Base-by-base conservation (phyloP, 2,329 filamentous ascomycete species). In the Cryphonectria carpinicola region DNA sequence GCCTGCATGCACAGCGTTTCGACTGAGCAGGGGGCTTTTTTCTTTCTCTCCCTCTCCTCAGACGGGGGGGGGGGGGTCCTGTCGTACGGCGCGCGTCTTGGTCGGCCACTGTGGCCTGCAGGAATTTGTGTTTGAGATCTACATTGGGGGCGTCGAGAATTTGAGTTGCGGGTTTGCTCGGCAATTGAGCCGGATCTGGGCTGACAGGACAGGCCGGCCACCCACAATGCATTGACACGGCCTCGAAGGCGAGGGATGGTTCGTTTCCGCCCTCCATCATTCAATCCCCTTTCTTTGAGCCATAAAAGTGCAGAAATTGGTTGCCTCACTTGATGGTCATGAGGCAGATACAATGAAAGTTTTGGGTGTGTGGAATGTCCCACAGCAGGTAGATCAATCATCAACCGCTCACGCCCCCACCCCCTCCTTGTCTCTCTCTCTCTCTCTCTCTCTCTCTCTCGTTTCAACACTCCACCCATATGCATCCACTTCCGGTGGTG, bases 401-500 rank as follows among this genome's bases (percentile, higher is more conserved):
- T 11, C 37, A 11, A 32, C 4, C 32, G 32, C 32, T 3, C 8
- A 11, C 28, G 28, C 28, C 37, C 37, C 37, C 37, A 1, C 37
- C 10, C 37, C 37, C 37, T 3, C 43, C 17, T 19, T 28, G 1
- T 28, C 28, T 28, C 28, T 28, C 28, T 28, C 28, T 28, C 28
- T 28, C 17, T 46, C 13, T 19, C 43, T 46, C 11, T 13, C 41
- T 43, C 41, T 32, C 19, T 39, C 52, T 32, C 64, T 46, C 39
- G 28, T 32, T 39, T 22, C 37, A 13, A 17, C 17, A 54, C 46
- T 22, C 43, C 28, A 54, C 46, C 32, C 52, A 35, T 8, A 43
- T 13, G 62, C 62, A 65, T 65, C 62, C 64, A 65, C 64, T 56
- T 56, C 22, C 22, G 37, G 22, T 58, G 46, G 46, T 52, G 46